Percentiles rank a stretch among this genome's conserved stretches.
Evolutionary conservation across 495 filamentous ascomycete species (phyloP).

Genomic region (Rhypophila decipiens): DNA sequence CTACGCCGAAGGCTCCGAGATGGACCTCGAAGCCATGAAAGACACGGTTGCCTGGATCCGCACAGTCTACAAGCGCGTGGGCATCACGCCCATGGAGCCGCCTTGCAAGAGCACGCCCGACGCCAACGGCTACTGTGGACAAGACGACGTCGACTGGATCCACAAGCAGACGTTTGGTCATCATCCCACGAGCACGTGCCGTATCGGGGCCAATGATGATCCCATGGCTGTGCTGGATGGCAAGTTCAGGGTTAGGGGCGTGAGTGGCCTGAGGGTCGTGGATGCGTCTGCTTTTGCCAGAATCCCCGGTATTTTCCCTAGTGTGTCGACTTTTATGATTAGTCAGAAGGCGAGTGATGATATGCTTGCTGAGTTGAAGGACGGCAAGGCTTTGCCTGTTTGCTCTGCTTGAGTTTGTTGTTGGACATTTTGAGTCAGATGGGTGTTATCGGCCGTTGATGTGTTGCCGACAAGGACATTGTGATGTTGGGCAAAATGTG

Average conservation of each 20-base stretch:
- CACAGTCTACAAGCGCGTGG: conserved; percentile 19
- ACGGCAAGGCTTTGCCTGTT: conserved; percentile 10
- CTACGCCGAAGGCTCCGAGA: conserved; percentile 20
- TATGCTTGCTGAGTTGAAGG: conserved; percentile 37
- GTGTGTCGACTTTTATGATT: conserved; percentile 51
- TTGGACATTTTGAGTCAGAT: no score
- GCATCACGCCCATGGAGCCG: conserved; percentile 27
- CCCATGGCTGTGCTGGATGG: conserved; percentile 37
- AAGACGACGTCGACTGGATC: conserved; percentile 33
- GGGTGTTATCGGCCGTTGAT: no score
- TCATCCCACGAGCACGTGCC: conserved; percentile 36
- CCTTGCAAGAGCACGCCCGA: conserved; percentile 20
- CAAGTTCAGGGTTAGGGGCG: conserved; percentile 37
- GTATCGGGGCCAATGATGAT: conserved; percentile 40
- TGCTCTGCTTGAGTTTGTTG: not conserved
- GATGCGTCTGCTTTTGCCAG: conserved; percentile 43
- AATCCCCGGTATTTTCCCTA: conserved; percentile 47
- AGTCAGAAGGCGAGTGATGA: conserved; percentile 55
- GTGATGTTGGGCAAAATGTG: no score
- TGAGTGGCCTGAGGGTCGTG: conserved; percentile 36
- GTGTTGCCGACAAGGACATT: no score
- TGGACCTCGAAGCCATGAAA: conserved; percentile 30
- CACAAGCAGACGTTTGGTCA: conserved; percentile 39
- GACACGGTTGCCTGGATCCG: conserved; percentile 30
- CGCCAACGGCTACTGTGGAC: conserved; percentile 21